Percentiles rank a stretch among this genome's conserved stretches.
These are phyloP conservation scores for Solanum commersonii DNA, from an alignment of 257 asterid species.

Conservation along the genomic window DNA sequence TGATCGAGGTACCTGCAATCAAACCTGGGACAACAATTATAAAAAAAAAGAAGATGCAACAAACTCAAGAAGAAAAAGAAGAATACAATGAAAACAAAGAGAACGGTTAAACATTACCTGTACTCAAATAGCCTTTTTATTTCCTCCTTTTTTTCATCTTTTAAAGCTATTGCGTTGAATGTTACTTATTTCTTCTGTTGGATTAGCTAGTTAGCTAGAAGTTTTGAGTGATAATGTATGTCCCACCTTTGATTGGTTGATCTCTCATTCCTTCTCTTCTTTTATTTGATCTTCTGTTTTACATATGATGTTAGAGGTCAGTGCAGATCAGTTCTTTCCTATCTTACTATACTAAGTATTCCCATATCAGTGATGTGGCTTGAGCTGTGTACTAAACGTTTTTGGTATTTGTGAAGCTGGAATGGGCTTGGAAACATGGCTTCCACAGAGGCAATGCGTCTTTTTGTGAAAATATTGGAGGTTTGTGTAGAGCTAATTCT, in stretches of 20 bases:
- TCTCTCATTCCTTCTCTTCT: not conserved
- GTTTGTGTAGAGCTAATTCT: slow-evolving; percentile 25
- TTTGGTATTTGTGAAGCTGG: slow-evolving; percentile 55
- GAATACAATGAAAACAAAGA: not conserved
- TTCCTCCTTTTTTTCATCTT: not conserved
- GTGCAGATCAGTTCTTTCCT: not conserved
- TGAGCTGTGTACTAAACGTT: not conserved
- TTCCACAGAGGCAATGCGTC: slow-evolving; percentile 95
- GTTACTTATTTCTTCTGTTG: not conserved
- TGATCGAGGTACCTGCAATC: not conserved
- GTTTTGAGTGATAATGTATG: not conserved
- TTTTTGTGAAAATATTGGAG: slow-evolving; percentile 95
- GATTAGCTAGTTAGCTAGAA: not conserved
- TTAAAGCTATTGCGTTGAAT: not conserved
- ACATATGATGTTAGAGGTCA: not conserved
- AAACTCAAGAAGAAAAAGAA: not conserved
- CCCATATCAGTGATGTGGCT: not conserved
- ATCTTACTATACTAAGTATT: not conserved
- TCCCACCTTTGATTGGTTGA: not conserved
- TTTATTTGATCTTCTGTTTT: not conserved
- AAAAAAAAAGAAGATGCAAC: not conserved
- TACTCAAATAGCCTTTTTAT: not conserved
- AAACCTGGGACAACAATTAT: not conserved
- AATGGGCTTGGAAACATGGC: slow-evolving; percentile 84
- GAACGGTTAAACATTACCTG: not conserved